Base-by-base conservation (phyloP, 1,139 yeast species). In the Kodamaea ohmeri region DNA sequence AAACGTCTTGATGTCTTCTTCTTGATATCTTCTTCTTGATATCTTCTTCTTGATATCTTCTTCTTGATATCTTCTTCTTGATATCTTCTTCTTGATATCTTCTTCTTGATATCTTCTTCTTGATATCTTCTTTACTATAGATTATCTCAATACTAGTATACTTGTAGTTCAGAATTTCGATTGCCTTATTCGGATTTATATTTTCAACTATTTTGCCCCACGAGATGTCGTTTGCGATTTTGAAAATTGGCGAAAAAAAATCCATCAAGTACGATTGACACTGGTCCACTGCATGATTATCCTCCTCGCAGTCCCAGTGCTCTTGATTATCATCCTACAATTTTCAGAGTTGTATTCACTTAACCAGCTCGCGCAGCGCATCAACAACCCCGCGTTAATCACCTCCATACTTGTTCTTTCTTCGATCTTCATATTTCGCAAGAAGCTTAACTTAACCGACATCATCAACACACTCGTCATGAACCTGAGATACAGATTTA, bases 401-500 rank as follows among this genome's bases (percentile, higher is more conserved):
- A 40, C 46, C 21, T 39, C 46, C 6, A 19, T 46, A 8, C 36
- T 45, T 21, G 33, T 46, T 5, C 26, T 44, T 31, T 14, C 37
- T 34, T 21, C 33, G 32, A 8, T 40, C 38, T 27, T 25, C 34
- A 25, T 32, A 19, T 29, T 40, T 27, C 25, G 40, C 19, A 32
- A 36, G 26, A 32, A 29, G 24, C 37, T 37, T 28, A 35, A 27
- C 25, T 34, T 42, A 9, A 27, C 32, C 26, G 27, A 37, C 18
- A 22, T 42, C 12, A 19, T 46, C 30, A 33, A 38, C 24, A 40
- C 28, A 19, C 15, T 37, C 17, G 20, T 36, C 25, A 46, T 47
- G 50, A 46, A 46, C 27, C 45, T 45, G 25, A 37, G 34, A 20
- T 43, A 40, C 40, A 37, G 41, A 19, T 41, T 42, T 34, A 42